phyloP scores from a whole-genome alignment of 345 rosid genomes.

The Excoecaria cochinchinensis region DNA sequence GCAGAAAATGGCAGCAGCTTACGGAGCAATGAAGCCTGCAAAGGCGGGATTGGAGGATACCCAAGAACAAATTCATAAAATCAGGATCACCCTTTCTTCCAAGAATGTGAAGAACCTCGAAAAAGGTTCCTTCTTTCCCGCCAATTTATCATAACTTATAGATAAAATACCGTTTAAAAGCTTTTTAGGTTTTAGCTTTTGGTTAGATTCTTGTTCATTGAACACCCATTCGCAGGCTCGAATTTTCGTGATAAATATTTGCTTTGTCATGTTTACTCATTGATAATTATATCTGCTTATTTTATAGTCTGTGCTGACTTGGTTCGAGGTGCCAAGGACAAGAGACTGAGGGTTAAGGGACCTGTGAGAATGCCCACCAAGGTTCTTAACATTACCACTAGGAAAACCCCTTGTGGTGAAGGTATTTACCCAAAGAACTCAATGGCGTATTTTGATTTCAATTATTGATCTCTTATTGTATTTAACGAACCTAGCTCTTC shows the following conservation, averaged over 20 bases:
- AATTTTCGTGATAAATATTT: background rate
- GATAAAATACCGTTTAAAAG: background rate
- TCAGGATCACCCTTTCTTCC: conserved; percentile 75
- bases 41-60: conserved; percentile 69
- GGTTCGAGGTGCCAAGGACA: conserved; percentile 33
- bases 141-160: background rate
- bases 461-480: background rate
- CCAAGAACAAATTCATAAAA: conserved; percentile 65
- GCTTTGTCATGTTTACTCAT: background rate
- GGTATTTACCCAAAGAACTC: conserved; percentile 6
- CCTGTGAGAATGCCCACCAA: conserved; percentile 31
- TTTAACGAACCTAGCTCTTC: background rate
- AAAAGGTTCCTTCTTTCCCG: conserved; percentile 41
- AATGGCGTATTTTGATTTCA: background rate
- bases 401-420: conserved; percentile 32
- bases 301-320: conserved; percentile 24
- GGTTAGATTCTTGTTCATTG: background rate
- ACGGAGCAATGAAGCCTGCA: conserved; percentile 30
- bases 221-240: no score
- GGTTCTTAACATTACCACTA: conserved; percentile 29
- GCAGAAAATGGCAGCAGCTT: conserved; percentile 23
- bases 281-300: background rate
- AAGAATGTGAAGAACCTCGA: conserved; percentile 73
- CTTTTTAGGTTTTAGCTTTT: background rate
- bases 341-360: conserved; percentile 30